Percentiles rank a stretch among this genome's conserved stretches.
Conservation (phyloP, 352 stramenopile species). For the Phytophthora ohioensis region DNA sequence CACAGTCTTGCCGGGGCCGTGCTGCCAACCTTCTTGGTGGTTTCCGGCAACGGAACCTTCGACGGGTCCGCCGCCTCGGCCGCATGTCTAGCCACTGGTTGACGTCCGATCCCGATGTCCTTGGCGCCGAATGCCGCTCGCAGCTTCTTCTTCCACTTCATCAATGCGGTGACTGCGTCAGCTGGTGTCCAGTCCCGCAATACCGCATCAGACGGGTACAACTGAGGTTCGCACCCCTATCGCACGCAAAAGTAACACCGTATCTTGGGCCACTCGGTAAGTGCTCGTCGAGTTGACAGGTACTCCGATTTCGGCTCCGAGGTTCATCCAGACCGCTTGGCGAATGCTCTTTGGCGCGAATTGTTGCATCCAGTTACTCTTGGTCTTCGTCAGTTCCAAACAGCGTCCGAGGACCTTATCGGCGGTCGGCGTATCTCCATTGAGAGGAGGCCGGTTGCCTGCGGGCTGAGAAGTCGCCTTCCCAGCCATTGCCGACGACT, state of each 20-base stretch:
- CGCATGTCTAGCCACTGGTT: neutral
- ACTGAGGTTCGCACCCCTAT: conserved; percentile 10
- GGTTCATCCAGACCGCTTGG: neutral
- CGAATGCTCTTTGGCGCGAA: neutral
- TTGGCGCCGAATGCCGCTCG: neutral
- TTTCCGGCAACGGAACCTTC: neutral
- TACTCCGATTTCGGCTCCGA: neutral
- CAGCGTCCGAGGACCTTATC: conserved; percentile 2
- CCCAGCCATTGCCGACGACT: neutral
- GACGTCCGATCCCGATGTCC: neutral
- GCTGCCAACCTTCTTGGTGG: too few relatives aligned
- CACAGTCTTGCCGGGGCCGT: too few relatives aligned
- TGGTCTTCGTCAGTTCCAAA: conserved; percentile 1
- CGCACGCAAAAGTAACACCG: conserved; percentile 3
- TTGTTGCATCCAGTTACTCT: neutral
- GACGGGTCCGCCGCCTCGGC: neutral
- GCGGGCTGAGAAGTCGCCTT: neutral
- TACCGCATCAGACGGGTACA: neutral
- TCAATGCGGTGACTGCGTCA: neutral
- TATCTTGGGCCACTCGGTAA: neutral
- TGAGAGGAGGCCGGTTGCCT: neutral
- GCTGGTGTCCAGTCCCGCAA: neutral
- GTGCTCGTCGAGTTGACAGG: neutral
- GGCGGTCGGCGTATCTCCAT: neutral
- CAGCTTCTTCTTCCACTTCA: neutral